Conservation (phyloP, 345 rosid species). For the Streptanthus diversifolius region DNA sequence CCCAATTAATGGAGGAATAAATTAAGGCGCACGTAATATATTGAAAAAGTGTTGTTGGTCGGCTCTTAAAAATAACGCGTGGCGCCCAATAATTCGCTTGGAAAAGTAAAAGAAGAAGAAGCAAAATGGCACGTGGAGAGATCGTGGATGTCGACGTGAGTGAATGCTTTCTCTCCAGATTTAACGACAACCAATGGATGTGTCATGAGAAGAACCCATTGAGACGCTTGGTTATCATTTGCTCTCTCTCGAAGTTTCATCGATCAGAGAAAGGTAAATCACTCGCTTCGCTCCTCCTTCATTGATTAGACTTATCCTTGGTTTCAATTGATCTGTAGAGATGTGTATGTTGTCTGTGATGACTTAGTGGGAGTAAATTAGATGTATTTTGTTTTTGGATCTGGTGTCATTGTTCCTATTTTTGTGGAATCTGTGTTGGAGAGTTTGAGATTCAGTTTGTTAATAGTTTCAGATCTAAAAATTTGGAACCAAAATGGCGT, state of each 20-base stretch:
- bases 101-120: background rate
- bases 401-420: background rate
- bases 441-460: conserved; percentile 4
- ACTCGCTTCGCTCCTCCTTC: background rate
- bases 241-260: conserved; percentile 1
- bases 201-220: conserved; percentile 2
- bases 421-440: background rate
- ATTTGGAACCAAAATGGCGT: too few relatives aligned
- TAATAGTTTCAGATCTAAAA: too few relatives aligned
- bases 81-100: background rate
- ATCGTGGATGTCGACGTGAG: conserved; percentile 22
- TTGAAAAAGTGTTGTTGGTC: conserved; percentile 1
- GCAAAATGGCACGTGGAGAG: conserved; percentile 12
- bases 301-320: background rate
- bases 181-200: conserved; percentile 27
- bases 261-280: background rate
- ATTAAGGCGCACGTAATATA: conserved; percentile 4
- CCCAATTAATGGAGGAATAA: background rate
- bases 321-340: background rate
- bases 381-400: background rate
- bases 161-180: background rate
- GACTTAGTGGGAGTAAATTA: background rate
- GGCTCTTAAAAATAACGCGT: conserved; percentile 4
- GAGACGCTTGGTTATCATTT: conserved; percentile 12
- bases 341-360: background rate